A percentile compares a stretch with the other conserved stretches of the same genome.
Evolutionary conservation across 768 basidiomycete genomes (phyloP).

Genomic region (Lactifluus piperatus): DNA sequence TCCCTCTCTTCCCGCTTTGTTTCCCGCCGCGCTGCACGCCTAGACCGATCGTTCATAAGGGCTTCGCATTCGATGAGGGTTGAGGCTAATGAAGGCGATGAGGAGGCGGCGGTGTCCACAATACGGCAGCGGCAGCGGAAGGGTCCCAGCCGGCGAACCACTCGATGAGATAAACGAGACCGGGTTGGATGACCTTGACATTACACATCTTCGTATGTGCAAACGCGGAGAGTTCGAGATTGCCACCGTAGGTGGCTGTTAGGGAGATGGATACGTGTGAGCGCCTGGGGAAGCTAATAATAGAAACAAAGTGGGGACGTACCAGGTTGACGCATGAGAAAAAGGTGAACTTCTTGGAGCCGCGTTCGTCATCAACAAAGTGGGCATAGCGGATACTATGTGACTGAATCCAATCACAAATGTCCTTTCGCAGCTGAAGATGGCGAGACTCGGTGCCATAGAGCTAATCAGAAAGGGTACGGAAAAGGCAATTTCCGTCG

Average conservation of each 20-base stretch:
- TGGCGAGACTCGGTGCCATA: conserved; percentile 69
- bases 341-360: conserved; percentile 61
- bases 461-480: conserved; percentile 82
- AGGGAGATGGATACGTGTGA: conserved; percentile 6
- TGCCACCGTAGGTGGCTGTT: conserved; percentile 80
- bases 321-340: conserved; percentile 76
- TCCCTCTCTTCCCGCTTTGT: conserved; percentile 28
- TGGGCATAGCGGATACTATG: conserved; percentile 71
- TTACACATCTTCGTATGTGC: conserved; percentile 69
- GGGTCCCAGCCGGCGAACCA: conserved; percentile 55
- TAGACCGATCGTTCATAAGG: conserved; percentile 35
- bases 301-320: conserved; percentile 25
- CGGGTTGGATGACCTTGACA: conserved; percentile 90
- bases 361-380: conserved; percentile 83
- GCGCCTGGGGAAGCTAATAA: conserved; percentile 1
- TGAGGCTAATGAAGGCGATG: conserved; percentile 22
- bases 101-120: conserved; percentile 21
- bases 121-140: conserved; percentile 5
- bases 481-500: conserved; percentile 92
- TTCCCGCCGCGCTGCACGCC: conserved; percentile 35
- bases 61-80: conserved; percentile 23
- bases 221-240: conserved; percentile 90
- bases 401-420: conserved; percentile 73
- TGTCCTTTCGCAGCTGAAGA: conserved; percentile 54
- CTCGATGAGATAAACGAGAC: conserved; percentile 84